These are phyloP conservation scores for Pinus taeda DNA, from an alignment of 75 land plant species.

Conservation along the genomic window DNA sequence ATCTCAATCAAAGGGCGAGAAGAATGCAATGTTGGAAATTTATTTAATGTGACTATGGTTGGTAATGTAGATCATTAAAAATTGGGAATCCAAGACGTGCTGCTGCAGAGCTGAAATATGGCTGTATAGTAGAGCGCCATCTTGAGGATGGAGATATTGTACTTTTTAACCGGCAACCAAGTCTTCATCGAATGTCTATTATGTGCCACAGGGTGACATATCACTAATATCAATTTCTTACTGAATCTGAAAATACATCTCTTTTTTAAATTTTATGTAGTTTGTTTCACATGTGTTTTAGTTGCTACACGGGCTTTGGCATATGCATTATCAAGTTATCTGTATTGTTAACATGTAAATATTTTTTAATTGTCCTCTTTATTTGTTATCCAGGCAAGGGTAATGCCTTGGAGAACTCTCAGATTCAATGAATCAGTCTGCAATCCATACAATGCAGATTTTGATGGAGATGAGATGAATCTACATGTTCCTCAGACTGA, in stretches of 20 bases:
- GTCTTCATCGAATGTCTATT: conserved; percentile 97
- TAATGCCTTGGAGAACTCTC: conserved; percentile 97
- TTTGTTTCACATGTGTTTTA: too few relatives aligned
- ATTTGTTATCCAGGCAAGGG: conserved; percentile 42
- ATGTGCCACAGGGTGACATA: conserved; percentile 73
- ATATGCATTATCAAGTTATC: too few relatives aligned
- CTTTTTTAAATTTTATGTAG: too few relatives aligned
- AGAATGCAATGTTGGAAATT: too few relatives aligned
- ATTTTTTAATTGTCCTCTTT: too few relatives aligned
- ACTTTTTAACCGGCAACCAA: conserved; percentile 94
- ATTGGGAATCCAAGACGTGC: conserved; percentile 54
- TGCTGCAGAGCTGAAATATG: conserved; percentile 89
- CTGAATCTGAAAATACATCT: too few relatives aligned
- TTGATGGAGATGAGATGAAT: conserved; percentile 99
- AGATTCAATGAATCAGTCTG: conserved; percentile 99
- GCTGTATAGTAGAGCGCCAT: conserved; percentile 83
- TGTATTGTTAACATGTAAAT: too few relatives aligned
- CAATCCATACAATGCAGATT: conserved; percentile 99
- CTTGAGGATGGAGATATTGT: conserved; percentile 97
- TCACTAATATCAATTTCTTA: too few relatives aligned
- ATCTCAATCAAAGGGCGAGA: too few relatives aligned
- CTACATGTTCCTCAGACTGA: conserved; percentile 99
- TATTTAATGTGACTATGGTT: too few relatives aligned
- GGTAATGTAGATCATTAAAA: conserved; percentile 21
- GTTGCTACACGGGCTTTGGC: too few relatives aligned